Evolutionary conservation across 2,329 filamentous ascomycete species (phyloP).

Genomic region (Apiospora arundinis): DNA sequence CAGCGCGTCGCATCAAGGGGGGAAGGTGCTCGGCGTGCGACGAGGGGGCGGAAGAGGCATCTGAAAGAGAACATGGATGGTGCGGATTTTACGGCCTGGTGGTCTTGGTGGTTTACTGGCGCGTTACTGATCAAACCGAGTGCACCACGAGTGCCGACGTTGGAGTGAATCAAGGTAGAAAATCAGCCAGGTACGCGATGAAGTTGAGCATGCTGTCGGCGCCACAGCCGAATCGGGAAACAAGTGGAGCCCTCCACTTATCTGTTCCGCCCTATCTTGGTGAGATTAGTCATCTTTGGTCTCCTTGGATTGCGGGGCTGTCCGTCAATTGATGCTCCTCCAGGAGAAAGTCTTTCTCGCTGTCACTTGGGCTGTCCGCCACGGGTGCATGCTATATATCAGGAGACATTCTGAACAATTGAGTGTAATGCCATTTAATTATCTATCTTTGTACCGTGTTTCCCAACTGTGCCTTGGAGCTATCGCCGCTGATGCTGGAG

Average conservation of each 20-base stretch:
- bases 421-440: not conserved
- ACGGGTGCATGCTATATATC: not conserved
- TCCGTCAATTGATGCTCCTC: not conserved
- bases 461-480: not conserved
- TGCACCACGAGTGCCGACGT: slow-evolving; percentile 8
- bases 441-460: not conserved
- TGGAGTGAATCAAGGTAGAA: slow-evolving; percentile 7
- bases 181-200: slow-evolving; percentile 16
- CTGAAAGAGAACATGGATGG: slow-evolving; percentile 32
- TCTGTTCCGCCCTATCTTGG: slow-evolving; percentile 12
- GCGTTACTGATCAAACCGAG: slow-evolving; percentile 16
- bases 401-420: not conserved
- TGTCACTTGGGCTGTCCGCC: not conserved
- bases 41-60: slow-evolving; percentile 41
- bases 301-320: slow-evolving; percentile 9
- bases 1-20: slow-evolving; percentile 43
- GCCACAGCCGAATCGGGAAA: slow-evolving; percentile 18
- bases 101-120: not conserved
- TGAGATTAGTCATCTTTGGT: slow-evolving; percentile 9
- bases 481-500: not conserved
- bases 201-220: slow-evolving; percentile 16
- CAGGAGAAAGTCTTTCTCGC: not conserved
- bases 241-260: not conserved
- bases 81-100: not conserved
- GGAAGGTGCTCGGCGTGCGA: slow-evolving; percentile 37